Evolutionary conservation across 2,329 filamentous ascomycete species (phyloP), one percentile per base, ranked within the genome.

Genomic region (Cryphonectria japonica): DNA sequence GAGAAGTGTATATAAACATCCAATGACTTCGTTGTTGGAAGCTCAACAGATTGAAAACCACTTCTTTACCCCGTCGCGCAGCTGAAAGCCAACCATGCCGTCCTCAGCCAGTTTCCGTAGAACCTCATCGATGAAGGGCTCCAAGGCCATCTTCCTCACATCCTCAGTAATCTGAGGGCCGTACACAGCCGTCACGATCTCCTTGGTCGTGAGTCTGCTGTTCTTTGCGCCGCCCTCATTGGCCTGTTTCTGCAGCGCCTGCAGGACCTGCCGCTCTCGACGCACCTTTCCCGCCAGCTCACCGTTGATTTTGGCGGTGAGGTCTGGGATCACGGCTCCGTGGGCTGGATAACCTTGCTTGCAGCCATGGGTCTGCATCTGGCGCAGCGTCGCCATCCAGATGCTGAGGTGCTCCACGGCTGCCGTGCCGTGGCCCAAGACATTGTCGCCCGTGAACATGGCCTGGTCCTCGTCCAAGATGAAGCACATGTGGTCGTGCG

Each of bases 381-480:
- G 9, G 1, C 66, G 61, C 37, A 77, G 70, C 1, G 70, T 67
- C 16, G 52, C 63, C 73, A 76, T 75, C 68, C 68, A 97, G 0
- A 83, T 82, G 0, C 82, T 79, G 11, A 97, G 84, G 74, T 96
- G 89, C 79, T 97, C 93, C 75, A 97, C 97, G 0, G 96, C 93
- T 3, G 92, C 90, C 2, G 93, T 97, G 16, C 94, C 94, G 72
- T 97, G 93, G 0, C 94, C 94, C 1, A 97, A 85, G 1, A 97
- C 91, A 78, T 95, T 97, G 80, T 97, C 94, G 8, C 92, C 94
- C 0, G 94, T 97, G 79, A 97, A 96, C 83, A 97, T 89, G 57
- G 93, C 91, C 75, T 93, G 87, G 77, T 97, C 86, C 86, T 97
- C 93, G 62, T 91, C 87, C 5, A 97, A 81, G 6, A 94, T 79